phyloP scores from a whole-genome alignment of 768 basidiomycete species.

The Boletellus emodensis region DNA sequence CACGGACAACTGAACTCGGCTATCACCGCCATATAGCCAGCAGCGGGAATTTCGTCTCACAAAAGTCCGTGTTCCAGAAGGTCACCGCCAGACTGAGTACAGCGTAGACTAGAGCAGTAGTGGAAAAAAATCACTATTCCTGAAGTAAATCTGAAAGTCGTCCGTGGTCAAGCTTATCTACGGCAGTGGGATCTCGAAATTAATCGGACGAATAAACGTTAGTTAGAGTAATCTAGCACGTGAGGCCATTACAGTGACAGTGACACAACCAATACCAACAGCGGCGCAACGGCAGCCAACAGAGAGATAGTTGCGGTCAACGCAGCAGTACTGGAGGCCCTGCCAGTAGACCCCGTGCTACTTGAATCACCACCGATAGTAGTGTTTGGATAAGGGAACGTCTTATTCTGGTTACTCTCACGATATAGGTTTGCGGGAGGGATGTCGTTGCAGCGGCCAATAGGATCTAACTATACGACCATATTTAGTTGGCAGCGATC shows the following conservation, averaged over 20 bases:
- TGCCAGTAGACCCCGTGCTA: slow-evolving; percentile 1
- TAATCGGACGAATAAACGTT: slow-evolving; percentile 16
- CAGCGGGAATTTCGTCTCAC: not conserved
- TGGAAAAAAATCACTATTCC: not conserved
- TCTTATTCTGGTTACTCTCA: slow-evolving; percentile 71
- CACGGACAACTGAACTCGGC: slow-evolving; percentile 8
- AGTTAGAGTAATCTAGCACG: slow-evolving; percentile 2
- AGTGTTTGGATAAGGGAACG: slow-evolving; percentile 55
- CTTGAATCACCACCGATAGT: slow-evolving; percentile 13
- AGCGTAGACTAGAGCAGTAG: slow-evolving; percentile 6
- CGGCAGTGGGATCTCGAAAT: slow-evolving; percentile 17
- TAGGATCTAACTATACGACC: slow-evolving; percentile 54
- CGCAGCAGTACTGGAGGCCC: slow-evolving; percentile 4
- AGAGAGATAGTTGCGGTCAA: slow-evolving; percentile 16
- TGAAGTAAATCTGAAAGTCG: slow-evolving; percentile 6
- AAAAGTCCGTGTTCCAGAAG: not conserved
- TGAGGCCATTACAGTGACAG: slow-evolving; percentile 14
- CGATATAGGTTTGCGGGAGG: slow-evolving; percentile 69
- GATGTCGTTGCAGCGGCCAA: slow-evolving; percentile 72
- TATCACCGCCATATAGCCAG: slow-evolving; percentile 3
- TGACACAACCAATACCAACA: slow-evolving; percentile 12
- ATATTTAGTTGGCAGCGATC: not conserved
- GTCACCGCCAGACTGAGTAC: not conserved
- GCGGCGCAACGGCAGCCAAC: slow-evolving; percentile 5
- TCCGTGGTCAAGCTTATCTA: slow-evolving; percentile 21